Base-by-base conservation (phyloP, 257 asterid genomes). In the Salvia splendens region DNA sequence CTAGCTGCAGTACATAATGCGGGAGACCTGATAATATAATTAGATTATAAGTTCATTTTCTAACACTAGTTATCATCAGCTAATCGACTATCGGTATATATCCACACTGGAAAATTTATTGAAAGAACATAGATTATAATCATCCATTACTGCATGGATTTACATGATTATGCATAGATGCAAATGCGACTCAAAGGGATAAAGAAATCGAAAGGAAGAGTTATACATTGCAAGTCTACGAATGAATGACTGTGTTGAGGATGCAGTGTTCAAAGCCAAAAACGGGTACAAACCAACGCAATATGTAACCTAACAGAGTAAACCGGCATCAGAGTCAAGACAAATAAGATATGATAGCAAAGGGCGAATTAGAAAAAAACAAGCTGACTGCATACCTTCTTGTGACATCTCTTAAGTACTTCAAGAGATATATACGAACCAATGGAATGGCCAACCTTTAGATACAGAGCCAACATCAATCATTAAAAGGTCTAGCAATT, bases 361-460 rank as follows among this genome's bases (percentile, higher is more conserved):
- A 45, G 24, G 56, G 49, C 7, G 15, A 61, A 43, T 1, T 3
- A 24, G 54, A 35, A 9, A 7, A 30, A 35, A 11, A 24, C 30
- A 24, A 67, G 8, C 36, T 36, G 52, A 68, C 50, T 46, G 36
- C 35, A 54, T 85, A 93, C 98, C 97, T 89, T 88, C 74, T 72
- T 77, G 62, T 69, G 88, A 45, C 47, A 84, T 79, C 89, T 84
- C 76, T 75, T 83, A 65, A 86, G 82, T 56, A 84, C 71, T 76
- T 93, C 95, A 76, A 93, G 76, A 54, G 90, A 81, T 58, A 93
- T 86, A 69, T 88, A 76, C 53, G 97, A 81, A 72, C 97, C 99
- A 74, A 93, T 84, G 63, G 98, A 93, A 77, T 93, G 98, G 55
- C 96, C 95, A 54, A 93, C 95, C 98, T 93, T 79, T 77, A 77